Conservation (phyloP, 2,329 filamentous ascomycete species). For the Botrytis medusae region DNA sequence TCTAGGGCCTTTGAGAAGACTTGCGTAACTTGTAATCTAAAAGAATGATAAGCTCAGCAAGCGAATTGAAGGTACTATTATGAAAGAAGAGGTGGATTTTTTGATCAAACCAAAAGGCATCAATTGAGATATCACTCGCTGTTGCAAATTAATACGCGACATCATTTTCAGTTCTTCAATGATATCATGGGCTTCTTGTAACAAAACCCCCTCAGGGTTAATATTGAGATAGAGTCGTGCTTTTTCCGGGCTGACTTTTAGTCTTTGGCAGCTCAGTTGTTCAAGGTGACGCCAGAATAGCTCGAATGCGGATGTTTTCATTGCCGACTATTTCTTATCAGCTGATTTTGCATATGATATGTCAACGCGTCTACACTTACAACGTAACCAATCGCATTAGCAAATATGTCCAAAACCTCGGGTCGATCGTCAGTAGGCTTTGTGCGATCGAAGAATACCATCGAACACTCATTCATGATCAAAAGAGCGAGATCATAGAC, state of each 20-base stretch:
- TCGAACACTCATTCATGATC: slow-evolving; percentile 44
- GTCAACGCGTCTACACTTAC: slow-evolving; percentile 35
- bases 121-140: not conserved
- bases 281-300: slow-evolving; percentile 39
- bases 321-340: slow-evolving; percentile 38
- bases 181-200: slow-evolving; percentile 48
- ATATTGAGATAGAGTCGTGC: slow-evolving; percentile 41
- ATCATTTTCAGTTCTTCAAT: slow-evolving; percentile 50
- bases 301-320: slow-evolving; percentile 44
- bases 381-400: slow-evolving; percentile 45
- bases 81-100: not conserved
- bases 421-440: slow-evolving; percentile 41
- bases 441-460: slow-evolving; percentile 44
- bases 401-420: slow-evolving; percentile 46
- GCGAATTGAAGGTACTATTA: not conserved
- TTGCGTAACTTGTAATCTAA: slow-evolving; percentile 20
- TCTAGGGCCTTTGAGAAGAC: slow-evolving; percentile 19
- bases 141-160: slow-evolving; percentile 41
- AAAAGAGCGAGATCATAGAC: slow-evolving; percentile 44
- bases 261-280: slow-evolving; percentile 33
- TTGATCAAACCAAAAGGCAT: fast-evolving
- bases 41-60: not conserved
- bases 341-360: not conserved
- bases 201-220: slow-evolving; percentile 43
- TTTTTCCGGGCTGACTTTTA: slow-evolving; percentile 10